phyloP scores from a whole-genome alignment of 2,329 filamentous ascomycete genomes.

The Trichophyton mentagrophytes region DNA sequence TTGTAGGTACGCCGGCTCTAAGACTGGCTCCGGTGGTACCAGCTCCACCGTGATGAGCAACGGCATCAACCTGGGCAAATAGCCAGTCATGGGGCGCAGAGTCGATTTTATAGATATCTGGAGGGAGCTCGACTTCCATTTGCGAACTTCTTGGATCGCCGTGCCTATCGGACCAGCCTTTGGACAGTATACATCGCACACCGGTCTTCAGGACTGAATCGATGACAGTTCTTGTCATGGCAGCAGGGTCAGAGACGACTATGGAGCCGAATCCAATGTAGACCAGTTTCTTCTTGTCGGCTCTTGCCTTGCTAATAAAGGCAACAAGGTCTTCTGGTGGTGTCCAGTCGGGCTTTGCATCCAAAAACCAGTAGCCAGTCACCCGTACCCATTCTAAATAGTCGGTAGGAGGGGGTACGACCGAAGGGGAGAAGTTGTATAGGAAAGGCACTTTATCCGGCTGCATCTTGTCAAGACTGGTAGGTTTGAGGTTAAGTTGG shows the following conservation, averaged over 20 bases:
- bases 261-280: conserved; percentile 97
- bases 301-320: conserved; percentile 73
- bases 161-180: conserved; percentile 88
- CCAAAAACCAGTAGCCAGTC: conserved; percentile 95
- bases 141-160: conserved; percentile 46
- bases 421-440: conserved; percentile 90
- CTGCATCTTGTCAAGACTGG: conserved; percentile 79
- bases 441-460: conserved; percentile 95
- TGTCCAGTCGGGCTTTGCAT: conserved; percentile 57
- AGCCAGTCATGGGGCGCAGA: conserved; percentile 94
- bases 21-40: conserved; percentile 91
- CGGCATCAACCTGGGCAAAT: conserved; percentile 85
- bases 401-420: conserved; percentile 87
- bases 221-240: conserved; percentile 83
- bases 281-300: conserved; percentile 78
- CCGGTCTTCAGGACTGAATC: conserved; percentile 84
- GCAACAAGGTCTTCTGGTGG: conserved; percentile 62
- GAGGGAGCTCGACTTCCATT: conserved; percentile 56
- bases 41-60: conserved; percentile 84
- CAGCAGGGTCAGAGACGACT: conserved; percentile 76
- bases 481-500: conserved; percentile 63
- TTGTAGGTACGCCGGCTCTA: conserved; percentile 79
- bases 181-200: conserved; percentile 86
- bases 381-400: conserved; percentile 97
- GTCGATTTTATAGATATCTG: conserved; percentile 77